Base-by-base conservation (phyloP, 208 protist genomes). In the Crithidia sp. region DNA sequence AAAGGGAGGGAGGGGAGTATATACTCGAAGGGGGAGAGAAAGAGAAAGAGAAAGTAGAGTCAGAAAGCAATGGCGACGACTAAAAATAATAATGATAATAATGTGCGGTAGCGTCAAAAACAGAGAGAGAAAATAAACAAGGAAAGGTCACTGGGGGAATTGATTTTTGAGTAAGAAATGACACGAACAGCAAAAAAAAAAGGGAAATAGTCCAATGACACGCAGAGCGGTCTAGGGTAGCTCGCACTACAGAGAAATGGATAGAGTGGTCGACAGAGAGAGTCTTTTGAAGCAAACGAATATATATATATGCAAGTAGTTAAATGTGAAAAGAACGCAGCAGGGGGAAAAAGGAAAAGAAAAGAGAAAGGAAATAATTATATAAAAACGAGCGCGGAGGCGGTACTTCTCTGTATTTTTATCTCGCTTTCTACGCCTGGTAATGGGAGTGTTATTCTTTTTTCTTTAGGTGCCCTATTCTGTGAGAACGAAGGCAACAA, bases 271-370 rank as follows among this genome's bases (percentile, higher is more conserved):
- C 28, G 28, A 28, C 28, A 28, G 28, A 28, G 28, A 28, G 28
- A 28, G 28, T 64, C 58, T 14, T 55, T 56, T 14, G 2, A 59
- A 75, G 57, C n/a, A 40, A 75, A 75, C 39, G 47, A 19, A 61
- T 55, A 19, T 58, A 58, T 41, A 62, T 59, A 41, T 56, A 45
- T 58, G 41, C 17, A 37, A 40, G 45, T 16, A 43, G 36, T 56
- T 55, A 7, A 67, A 67, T 39, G 28, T 9, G 64, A 55, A 39
- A 55, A 41, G 41, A 66, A 53, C n/a, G 59, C 5, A 52, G 59
- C 39, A 13, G 10, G 8, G 28, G 5, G 14, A 40, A 13, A 37
- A 28, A 0, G n/a, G n/a, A 52, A 52, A 40, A 71, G 5, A 53
- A 55, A 63, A 53, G 19, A 14, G 54, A 52, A 64, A 28, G 55